Conservation (phyloP, 257 asterid species). For the Ballota nigra region DNA sequence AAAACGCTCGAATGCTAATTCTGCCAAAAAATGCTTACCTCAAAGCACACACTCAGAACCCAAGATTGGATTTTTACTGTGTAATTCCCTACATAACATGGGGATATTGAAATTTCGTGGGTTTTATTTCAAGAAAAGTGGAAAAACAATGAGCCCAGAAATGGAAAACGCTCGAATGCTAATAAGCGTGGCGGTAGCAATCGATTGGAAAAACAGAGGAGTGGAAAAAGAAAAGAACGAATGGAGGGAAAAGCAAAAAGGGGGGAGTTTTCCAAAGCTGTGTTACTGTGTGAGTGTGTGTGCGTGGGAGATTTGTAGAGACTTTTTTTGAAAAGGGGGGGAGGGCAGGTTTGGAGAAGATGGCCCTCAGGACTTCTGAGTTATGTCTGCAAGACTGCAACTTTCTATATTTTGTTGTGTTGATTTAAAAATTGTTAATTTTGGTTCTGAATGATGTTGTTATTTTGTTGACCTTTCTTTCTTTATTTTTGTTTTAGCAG, state of each 20-base stretch:
- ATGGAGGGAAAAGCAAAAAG: slow-evolving; percentile 29
- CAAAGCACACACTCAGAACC: no score
- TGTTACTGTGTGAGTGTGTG: slow-evolving; percentile 22
- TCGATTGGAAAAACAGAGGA: slow-evolving; percentile 20
- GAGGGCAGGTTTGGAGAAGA: slow-evolving; percentile 31
- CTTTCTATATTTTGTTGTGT: slow-evolving; percentile 16
- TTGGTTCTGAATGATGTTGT: not conserved
- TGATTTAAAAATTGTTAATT: no score
- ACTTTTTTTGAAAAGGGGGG: slow-evolving; percentile 17
- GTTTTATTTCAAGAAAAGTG: slow-evolving; percentile 34
- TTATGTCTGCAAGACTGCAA: slow-evolving; percentile 28
- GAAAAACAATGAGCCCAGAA: slow-evolving; percentile 26
- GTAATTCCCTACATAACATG: not conserved
- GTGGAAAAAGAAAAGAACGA: slow-evolving; percentile 19
- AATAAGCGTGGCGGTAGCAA: slow-evolving; percentile 21
- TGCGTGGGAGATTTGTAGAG: slow-evolving; percentile 26
- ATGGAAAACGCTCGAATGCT: not conserved
- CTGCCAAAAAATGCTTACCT: not conserved
- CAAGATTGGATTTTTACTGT: slow-evolving; percentile 14
- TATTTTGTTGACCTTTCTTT: slow-evolving; percentile 17
- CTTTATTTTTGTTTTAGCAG: not conserved
- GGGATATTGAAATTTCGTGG: slow-evolving; percentile 13
- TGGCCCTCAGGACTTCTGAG: slow-evolving; percentile 20
- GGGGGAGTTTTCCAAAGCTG: slow-evolving; percentile 26
- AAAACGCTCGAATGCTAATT: not conserved